Evolutionary conservation across 148 eudicot species (phyloP).

Genomic region (Vaccinium darrowii): DNA sequence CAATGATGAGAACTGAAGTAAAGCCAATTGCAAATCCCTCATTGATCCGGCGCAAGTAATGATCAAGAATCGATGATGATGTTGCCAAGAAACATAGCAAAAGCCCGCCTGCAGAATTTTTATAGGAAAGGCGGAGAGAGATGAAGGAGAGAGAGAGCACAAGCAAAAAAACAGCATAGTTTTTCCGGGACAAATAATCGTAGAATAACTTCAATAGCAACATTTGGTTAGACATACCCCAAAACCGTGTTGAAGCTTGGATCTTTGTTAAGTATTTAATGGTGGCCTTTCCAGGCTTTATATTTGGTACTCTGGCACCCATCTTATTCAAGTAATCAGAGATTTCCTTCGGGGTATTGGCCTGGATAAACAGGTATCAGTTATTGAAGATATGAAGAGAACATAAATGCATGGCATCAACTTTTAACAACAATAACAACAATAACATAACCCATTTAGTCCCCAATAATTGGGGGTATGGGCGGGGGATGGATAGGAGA

Average conservation of each 20-base stretch:
- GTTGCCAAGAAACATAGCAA: conserved; percentile 85
- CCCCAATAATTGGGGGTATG: no score
- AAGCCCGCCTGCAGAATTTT: conserved; percentile 65
- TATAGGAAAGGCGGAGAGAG: neutral
- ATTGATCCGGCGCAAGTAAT: conserved; percentile 68
- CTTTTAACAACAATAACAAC: no score
- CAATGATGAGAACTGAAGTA: conserved; percentile 92
- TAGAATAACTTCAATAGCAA: conserved; percentile 1
- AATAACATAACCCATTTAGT: no score
- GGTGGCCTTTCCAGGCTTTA: conserved; percentile 97
- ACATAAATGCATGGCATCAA: neutral
- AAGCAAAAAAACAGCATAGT: neutral
- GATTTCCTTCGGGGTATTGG: conserved; percentile 97
- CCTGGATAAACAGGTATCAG: conserved; percentile 37
- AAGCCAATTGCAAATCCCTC: conserved; percentile 87
- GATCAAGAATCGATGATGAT: conserved; percentile 80
- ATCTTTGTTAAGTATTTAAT: conserved; percentile 77
- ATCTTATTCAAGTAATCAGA: conserved; percentile 93
- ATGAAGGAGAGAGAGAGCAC: neutral
- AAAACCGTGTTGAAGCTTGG: conserved; percentile 98
- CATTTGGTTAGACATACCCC: conserved; percentile 55
- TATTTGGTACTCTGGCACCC: conserved; percentile 91
- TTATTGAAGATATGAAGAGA: neutral
- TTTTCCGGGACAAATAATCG: neutral
- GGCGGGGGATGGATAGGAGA: no score